Base-by-base conservation (phyloP, 768 basidiomycete species). In the Peribolospora kevripleyi region DNA sequence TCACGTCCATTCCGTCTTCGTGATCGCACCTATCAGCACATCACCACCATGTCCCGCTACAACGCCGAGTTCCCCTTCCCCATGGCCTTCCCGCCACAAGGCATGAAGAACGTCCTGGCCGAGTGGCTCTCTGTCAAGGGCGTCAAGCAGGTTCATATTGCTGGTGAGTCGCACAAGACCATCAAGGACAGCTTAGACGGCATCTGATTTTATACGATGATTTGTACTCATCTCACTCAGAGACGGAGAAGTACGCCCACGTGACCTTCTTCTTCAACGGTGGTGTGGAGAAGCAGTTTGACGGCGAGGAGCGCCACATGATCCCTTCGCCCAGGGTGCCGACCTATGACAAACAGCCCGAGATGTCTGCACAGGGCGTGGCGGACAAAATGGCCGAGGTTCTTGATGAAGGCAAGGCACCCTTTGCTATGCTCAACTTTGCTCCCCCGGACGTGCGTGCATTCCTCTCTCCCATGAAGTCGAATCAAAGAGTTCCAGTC, bases 211-310 rank as follows among this genome's bases (percentile, higher is more conserved):
- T 38, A 52, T 37, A 46, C 38, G 5, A 4, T 46, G 47, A 45
- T 10, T 25, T 42, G 10, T 36, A 46, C 45, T 42, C 8, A 42
- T 10, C 54, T 52, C 40, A 25, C 38, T 3, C 63, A 76, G 88
- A 93, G 67, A 91, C 88, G n/a, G 88, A 91, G 67, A 91, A 95
- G 69, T 95, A 90, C 67, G 87, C 87, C 2, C 88, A 95, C 65
- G 84, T 95, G 54, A 95, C 88, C 0, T 91, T 93, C 74, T 93
- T 91, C 76, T 91, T 93, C 76, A 93, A 91, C 68, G 90, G 88
- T 10, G 88, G 88, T 55, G 79, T 87, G 39, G 90, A 93, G 72
- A 84, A 87, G 65, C 84, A 90, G 63, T 95, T 84, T 68, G 72
- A 75, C 10, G 67, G 71, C 42, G 90, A 93, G 65, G 81, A 84